Base-by-base conservation (phyloP, 2,329 filamentous ascomycete genomes). In the Ilyonectria mors-panacis region DNA sequence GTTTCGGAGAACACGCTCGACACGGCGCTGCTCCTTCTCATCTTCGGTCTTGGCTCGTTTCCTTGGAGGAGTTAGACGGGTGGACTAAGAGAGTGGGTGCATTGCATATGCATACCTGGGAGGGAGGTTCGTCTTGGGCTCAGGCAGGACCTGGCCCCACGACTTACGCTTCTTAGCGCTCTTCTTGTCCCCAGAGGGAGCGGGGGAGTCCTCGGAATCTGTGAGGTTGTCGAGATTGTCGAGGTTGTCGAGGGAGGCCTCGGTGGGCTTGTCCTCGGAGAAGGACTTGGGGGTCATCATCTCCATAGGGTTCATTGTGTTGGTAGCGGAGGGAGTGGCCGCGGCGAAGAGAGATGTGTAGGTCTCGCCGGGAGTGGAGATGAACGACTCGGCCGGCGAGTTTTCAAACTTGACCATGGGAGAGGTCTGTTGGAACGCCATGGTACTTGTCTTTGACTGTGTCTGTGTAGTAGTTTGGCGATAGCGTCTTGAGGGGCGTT, bases 11-110 rank as follows among this genome's bases (percentile, higher is more conserved):
- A 99, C 96, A 69, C 96, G 94, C 85, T 99, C 96, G 62, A 98
- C 97, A 69, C 96, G 93, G 50, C 96, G 93, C 82, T 99, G 96
- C 83, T 98, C 96, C 85, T 99, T 99, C 83, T 99, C 96, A 78
- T 98, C 96, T 77, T 97, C 95, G 3, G 96, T 99, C 88, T 98
- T 99, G 75, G 96, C 96, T 69, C 96, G 94, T 89, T 99, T 99
- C 73, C 93, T 94, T 70, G 8, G 66, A 9, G 57, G 9, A 58
- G 72, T 80, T 77, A 80, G 75, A 62, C 6, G 12, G 9, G 17
- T n/a, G 6, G 10, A 15, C 4, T 12, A 8, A 13, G 4, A 13
- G 5, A 35, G 28, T 35, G 50, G 30, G 13, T 26, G 45, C 15
- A 3, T 21, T 15, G 28, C 21, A 10, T 21, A 6, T 33, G 30